Conservation (phyloP, 208 protist genomes). For the Jaenimonas drosophilae region DNA sequence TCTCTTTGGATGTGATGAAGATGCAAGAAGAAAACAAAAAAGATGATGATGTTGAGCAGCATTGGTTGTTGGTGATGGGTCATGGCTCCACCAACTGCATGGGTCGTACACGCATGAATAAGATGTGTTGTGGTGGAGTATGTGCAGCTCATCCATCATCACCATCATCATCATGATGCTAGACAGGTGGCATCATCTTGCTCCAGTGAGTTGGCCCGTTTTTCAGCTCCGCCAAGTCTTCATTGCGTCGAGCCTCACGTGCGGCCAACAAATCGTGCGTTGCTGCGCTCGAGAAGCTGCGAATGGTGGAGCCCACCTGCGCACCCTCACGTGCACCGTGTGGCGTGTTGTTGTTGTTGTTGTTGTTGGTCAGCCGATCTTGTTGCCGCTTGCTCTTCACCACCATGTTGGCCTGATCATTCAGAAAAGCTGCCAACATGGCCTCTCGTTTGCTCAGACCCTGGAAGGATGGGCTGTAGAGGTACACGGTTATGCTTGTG, state of each 20-base stretch:
- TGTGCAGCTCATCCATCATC: too few species aligned
- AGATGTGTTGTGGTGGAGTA: too few species aligned
- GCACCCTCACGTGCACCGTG: too few species aligned
- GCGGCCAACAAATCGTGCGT: neutral
- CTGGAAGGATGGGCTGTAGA: constrained; percentile 76
- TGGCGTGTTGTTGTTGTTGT: constrained; percentile 2
- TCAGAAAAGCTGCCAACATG: constrained; percentile 70
- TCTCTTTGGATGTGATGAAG: too few species aligned
- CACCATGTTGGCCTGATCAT: constrained; percentile 82
- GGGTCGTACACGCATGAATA: too few species aligned
- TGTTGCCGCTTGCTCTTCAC: constrained; percentile 67
- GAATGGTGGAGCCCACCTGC: neutral
- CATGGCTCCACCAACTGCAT: too few species aligned
- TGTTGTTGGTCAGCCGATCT: constrained; percentile 13
- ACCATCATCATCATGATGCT: neutral
- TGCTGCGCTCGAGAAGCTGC: neutral
- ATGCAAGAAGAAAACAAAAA: too few species aligned
- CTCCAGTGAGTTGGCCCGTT: neutral
- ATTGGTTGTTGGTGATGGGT: too few species aligned
- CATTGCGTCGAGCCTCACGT: neutral
- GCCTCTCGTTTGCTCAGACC: constrained; percentile 76
- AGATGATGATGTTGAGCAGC: too few species aligned
- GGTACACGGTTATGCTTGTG: constrained; percentile 50
- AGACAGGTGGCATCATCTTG: neutral
- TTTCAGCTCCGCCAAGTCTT: neutral